These are phyloP conservation scores for Cytospora schulzeri DNA, from an alignment of 2,329 filamentous ascomycete genomes.

Conservation along the genomic window DNA sequence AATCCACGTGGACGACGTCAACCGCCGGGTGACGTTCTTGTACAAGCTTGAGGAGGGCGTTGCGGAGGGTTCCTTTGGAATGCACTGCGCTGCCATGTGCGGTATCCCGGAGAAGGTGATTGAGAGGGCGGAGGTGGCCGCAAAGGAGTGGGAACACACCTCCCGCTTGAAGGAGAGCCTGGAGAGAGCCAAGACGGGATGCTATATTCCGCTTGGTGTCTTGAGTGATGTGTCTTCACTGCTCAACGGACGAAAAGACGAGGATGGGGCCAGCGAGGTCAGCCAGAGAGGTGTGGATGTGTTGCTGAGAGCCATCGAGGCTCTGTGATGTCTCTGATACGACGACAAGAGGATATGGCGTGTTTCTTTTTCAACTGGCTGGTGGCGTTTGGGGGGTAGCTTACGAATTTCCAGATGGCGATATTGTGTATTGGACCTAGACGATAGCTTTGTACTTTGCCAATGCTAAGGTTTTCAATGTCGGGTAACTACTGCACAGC, in stretches of 20 bases:
- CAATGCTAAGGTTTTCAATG: neutral
- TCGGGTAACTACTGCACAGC: neutral
- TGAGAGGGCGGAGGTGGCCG: constrained; percentile 83
- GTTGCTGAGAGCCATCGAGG: constrained; percentile 61
- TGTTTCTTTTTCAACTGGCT: neutral
- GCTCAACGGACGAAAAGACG: constrained; percentile 58
- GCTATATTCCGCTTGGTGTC: constrained; percentile 81
- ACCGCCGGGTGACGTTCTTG: constrained; percentile 89
- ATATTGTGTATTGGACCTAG: neutral
- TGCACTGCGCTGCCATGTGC: constrained; percentile 99
- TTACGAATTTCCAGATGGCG: neutral
- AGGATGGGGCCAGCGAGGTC: constrained; percentile 41
- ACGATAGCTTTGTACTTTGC: neutral
- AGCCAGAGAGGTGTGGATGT: constrained; percentile 58
- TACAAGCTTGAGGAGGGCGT: constrained; percentile 94
- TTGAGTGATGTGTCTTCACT: constrained; percentile 85
- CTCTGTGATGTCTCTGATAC: constrained; percentile 43
- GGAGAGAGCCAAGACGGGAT: constrained; percentile 76
- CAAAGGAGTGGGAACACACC: constrained; percentile 93
- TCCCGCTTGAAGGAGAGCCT: constrained; percentile 85
- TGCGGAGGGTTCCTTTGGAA: constrained; percentile 94
- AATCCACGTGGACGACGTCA: constrained; percentile 85
- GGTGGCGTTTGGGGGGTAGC: constrained; percentile 9
- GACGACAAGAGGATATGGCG: neutral
- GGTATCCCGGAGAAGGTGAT: constrained; percentile 85